These are phyloP conservation scores for Polytrichum commune DNA, from an alignment of 225 moss, liverwort and hornwort genomes.

Conservation along the genomic window DNA sequence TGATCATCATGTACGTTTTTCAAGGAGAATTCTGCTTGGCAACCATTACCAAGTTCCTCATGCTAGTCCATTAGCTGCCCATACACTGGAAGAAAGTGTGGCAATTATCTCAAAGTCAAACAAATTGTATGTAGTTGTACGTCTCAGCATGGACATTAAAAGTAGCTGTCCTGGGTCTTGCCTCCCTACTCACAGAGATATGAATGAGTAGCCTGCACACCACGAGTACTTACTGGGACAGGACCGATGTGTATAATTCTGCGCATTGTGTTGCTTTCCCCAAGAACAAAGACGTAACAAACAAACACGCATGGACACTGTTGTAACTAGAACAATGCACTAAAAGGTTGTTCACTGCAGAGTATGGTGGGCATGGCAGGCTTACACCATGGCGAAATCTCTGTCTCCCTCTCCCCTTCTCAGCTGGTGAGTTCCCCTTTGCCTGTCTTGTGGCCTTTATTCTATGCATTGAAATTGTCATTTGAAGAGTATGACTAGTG, in stretches of 20 bases:
- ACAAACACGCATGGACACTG: too few relatives aligned
- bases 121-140: background rate
- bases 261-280: too few relatives aligned
- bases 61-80: background rate
- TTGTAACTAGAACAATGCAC: too few relatives aligned
- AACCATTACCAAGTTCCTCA: background rate
- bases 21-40: background rate
- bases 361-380: conserved; percentile 1
- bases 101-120: background rate
- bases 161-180: background rate
- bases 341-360: background rate
- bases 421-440: background rate
- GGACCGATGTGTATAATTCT: too few relatives aligned
- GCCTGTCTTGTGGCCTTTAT: background rate
- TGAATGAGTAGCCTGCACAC: too few relatives aligned
- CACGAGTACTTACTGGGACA: too few relatives aligned
- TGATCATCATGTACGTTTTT: conserved; percentile 9
- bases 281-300: too few relatives aligned
- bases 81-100: background rate
- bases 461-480: background rate
- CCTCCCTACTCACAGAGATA: too few relatives aligned
- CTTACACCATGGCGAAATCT: conserved; percentile 5
- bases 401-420: background rate
- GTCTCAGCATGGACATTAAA: background rate
- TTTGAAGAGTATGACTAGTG: too few relatives aligned